A percentile compares a stretch with the other conserved stretches of the same genome.
Evolutionary conservation across 306 rosid genomes (phyloP).

Genomic region (Corylus americana): DNA sequence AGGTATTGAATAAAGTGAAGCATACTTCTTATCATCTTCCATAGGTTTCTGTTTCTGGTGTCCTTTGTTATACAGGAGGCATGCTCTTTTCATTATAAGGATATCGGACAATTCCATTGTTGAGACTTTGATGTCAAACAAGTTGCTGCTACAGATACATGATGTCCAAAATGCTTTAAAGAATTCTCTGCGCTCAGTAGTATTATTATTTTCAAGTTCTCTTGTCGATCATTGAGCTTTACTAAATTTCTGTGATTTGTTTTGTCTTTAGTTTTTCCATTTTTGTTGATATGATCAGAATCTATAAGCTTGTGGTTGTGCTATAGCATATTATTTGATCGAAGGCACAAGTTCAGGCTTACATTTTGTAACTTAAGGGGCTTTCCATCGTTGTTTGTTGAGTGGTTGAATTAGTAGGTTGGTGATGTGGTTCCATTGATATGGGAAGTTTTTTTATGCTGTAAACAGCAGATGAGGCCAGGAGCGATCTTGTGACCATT

Average conservation of each 20-base stretch:
- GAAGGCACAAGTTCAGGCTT: background rate
- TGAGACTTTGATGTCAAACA: background rate
- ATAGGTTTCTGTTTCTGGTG: constrained; percentile 16
- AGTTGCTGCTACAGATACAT: background rate
- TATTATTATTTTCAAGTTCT: background rate
- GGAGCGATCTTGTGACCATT: background rate
- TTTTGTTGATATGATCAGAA: too few species aligned
- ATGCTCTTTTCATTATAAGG: background rate
- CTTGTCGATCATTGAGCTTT: background rate
- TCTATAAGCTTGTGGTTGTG: background rate
- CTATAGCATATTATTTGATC: background rate
- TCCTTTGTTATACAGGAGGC: background rate
- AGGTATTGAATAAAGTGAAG: constrained; percentile 45
- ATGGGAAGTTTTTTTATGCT: background rate
- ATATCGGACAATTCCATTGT: background rate
- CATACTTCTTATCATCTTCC: constrained; percentile 17
- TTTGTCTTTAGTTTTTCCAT: background rate
- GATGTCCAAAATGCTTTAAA: background rate
- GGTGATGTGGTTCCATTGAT: background rate
- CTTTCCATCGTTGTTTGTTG: background rate
- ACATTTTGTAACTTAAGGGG: background rate
- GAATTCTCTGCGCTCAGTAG: background rate
- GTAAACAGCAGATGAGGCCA: background rate
- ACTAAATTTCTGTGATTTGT: background rate
- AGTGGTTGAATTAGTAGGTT: background rate